Base-by-base conservation (phyloP, 164 flowering plant species). In the Protea cynaroides region DNA sequence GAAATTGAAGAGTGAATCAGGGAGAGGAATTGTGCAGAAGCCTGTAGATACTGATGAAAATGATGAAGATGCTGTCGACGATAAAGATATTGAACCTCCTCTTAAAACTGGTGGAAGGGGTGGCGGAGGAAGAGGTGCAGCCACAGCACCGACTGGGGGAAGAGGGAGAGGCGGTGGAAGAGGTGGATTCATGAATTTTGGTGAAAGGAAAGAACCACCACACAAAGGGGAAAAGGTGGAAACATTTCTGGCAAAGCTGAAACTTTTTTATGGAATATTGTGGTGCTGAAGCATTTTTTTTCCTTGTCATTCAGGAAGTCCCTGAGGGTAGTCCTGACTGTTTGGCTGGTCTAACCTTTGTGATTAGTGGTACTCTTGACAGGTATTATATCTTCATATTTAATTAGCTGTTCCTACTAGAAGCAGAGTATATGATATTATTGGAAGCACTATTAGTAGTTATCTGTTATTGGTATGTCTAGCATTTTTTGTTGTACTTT, bases 341-440 rank as follows among this genome's bases (percentile, higher is more conserved):
- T 72, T 82, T 94, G 64, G 78, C 82, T 68, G 95, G 95, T 62
- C 75, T 86, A 64, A 94, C 98, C 63, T 91, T 94, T 80, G 98
- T 94, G 62, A 89, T 94, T 55, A 91, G 96, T 75, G 98, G 98
- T 71, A 94, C 97, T 23, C 98, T 94, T 76, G 98, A 94, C 82
- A 40, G 46, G 46, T 40, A 40, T 9, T 40, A 12, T 10, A 40
- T 40, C 46, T 8, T 1, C 14, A 40, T 29, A 10, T 40, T 40
- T 12, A 29, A 40, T 12, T 4, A 8, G 46, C 46, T 40, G 10
- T 1, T 40, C 46, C 46, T 40, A 40, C 46, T 8, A 40, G 46
- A 10, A 40, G 46, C 34, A 29, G 34, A 29, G 34, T 29, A 29
- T 5, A 29, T 29, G 34, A 29, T 2, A 29, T 29, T 29, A 2